Percentiles rank a stretch among this genome's conserved stretches.
Evolutionary conservation across 495 filamentous ascomycete species (phyloP).

Genomic region (Penicillium turbatum): DNA sequence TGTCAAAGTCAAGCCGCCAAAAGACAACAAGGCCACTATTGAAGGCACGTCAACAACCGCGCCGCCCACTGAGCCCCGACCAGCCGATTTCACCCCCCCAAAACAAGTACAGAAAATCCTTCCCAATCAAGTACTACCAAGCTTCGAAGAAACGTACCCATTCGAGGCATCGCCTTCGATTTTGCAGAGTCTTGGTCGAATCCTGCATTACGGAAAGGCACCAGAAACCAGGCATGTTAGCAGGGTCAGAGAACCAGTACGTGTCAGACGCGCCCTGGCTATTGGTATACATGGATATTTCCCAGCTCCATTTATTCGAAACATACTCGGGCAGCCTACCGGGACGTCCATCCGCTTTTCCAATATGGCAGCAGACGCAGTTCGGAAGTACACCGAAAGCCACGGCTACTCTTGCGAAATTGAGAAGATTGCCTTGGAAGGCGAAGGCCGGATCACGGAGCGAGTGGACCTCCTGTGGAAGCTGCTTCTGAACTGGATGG

Average conservation of each 20-base stretch:
- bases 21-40: slow-evolving; percentile 33
- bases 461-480: slow-evolving; percentile 92
- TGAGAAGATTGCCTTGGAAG: slow-evolving; percentile 90
- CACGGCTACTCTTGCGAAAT: slow-evolving; percentile 65
- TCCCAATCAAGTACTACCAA: slow-evolving; percentile 65
- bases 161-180: slow-evolving; percentile 66
- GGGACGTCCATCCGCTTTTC: slow-evolving; percentile 94
- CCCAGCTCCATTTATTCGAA: slow-evolving; percentile 76
- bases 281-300: slow-evolving; percentile 96
- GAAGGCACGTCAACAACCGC: slow-evolving; percentile 35
- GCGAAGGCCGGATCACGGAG: slow-evolving; percentile 93
- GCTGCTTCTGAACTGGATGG: slow-evolving; percentile 89
- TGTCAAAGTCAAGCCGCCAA: slow-evolving; percentile 41
- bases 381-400: slow-evolving; percentile 71
- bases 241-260: slow-evolving; percentile 62
- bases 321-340: slow-evolving; percentile 87
- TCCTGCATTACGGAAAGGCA: slow-evolving; percentile 60
- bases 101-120: slow-evolving; percentile 43
- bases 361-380: slow-evolving; percentile 77
- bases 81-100: slow-evolving; percentile 37
- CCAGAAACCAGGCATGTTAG: slow-evolving; percentile 64
- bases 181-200: slow-evolving; percentile 62
- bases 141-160: slow-evolving; percentile 63
- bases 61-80: slow-evolving; percentile 14
- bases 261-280: slow-evolving; percentile 76